Evolutionary conservation across 2,329 filamentous ascomycete genomes (phyloP).

Genomic region (Penicillium fuscoglaucum): DNA sequence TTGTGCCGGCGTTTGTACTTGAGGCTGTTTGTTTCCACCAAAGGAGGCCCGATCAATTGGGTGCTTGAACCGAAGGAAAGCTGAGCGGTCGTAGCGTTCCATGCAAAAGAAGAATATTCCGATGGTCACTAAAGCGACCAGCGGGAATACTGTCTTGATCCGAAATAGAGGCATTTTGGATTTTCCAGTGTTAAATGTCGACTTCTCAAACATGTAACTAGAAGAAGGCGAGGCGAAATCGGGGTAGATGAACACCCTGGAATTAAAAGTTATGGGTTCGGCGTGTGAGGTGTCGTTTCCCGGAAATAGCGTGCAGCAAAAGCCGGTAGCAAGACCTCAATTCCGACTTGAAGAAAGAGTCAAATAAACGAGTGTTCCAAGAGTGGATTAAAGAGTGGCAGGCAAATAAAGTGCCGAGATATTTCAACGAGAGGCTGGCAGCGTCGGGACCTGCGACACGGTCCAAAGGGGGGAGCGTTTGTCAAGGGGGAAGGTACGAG

Average conservation of each 20-base stretch:
- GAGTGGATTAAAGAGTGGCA: constrained; percentile 23
- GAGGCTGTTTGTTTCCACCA: constrained; percentile 15
- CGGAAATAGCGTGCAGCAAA: constrained; percentile 13
- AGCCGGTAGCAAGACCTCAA: constrained; percentile 9
- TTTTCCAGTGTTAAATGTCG: constrained; percentile 22
- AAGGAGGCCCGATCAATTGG: constrained; percentile 34
- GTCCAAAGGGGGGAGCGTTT: constrained; percentile 15
- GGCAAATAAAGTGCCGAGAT: constrained; percentile 26
- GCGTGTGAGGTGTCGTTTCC: constrained; percentile 9
- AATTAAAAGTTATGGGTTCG: constrained; percentile 10
- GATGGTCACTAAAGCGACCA: constrained; percentile 41
- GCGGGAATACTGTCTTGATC: constrained; percentile 41
- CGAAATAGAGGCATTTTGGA: constrained; percentile 43
- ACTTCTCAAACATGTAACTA: constrained; percentile 36
- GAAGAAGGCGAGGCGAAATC: constrained; percentile 1
- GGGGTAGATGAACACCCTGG: constrained; percentile 1
- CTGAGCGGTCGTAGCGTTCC: constrained; percentile 41
- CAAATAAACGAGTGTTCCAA: constrained; percentile 16
- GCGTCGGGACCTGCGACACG: constrained; percentile 38
- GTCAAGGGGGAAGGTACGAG: constrained; percentile 5
- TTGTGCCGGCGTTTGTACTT: constrained; percentile 15
- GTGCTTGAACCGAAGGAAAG: constrained; percentile 39
- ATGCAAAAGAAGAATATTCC: constrained; percentile 44
- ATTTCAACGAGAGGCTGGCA: constrained; percentile 39
- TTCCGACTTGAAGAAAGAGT: background rate